Percentiles rank a stretch among this genome's conserved stretches.
Conservation (phyloP, 805 yeast species). For the Wickerhamiella kazuoi region DNA sequence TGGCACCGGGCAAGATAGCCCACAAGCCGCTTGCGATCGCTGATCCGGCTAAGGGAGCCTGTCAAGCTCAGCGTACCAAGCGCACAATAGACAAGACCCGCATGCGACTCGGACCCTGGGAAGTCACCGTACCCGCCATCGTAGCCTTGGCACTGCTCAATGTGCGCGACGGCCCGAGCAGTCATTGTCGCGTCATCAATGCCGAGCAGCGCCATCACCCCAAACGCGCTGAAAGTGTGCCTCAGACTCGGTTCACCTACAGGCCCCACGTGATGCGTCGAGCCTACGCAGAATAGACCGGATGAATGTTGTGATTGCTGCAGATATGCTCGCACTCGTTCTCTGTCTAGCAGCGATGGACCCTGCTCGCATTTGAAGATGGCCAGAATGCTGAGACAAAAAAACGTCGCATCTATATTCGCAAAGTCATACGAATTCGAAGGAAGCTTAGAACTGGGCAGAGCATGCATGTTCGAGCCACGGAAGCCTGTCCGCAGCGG, state of each 20-base stretch:
- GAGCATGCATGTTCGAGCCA: conserved; percentile 33
- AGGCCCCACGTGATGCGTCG: conserved; percentile 21
- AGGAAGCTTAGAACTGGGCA: neutral
- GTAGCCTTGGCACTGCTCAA: conserved; percentile 23
- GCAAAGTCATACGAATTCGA: conserved; percentile 34
- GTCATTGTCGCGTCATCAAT: conserved; percentile 23
- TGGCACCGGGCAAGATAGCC: conserved; percentile 9
- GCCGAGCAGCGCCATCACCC: conserved; percentile 4
- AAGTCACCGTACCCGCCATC: conserved; percentile 60
- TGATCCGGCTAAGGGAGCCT: neutral
- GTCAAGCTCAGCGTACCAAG: conserved; percentile 21
- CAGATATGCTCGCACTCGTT: conserved; percentile 36
- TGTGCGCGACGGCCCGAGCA: conserved; percentile 24
- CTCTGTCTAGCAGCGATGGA: conserved; percentile 23
- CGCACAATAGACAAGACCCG: conserved; percentile 79
- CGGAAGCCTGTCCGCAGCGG: conserved; percentile 32
- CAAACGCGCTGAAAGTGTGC: conserved; percentile 48
- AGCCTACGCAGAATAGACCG: conserved; percentile 39
- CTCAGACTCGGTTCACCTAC: conserved; percentile 55
- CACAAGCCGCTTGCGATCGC: neutral
- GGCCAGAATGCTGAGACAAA: conserved; percentile 44
- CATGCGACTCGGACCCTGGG: conserved; percentile 49
- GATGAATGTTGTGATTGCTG: conserved; percentile 37
- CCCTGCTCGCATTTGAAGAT: conserved; percentile 31
- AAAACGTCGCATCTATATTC: conserved; percentile 57